Conservation (phyloP, 2,329 filamentous ascomycete species). For the Amauroascus niger region DNA sequence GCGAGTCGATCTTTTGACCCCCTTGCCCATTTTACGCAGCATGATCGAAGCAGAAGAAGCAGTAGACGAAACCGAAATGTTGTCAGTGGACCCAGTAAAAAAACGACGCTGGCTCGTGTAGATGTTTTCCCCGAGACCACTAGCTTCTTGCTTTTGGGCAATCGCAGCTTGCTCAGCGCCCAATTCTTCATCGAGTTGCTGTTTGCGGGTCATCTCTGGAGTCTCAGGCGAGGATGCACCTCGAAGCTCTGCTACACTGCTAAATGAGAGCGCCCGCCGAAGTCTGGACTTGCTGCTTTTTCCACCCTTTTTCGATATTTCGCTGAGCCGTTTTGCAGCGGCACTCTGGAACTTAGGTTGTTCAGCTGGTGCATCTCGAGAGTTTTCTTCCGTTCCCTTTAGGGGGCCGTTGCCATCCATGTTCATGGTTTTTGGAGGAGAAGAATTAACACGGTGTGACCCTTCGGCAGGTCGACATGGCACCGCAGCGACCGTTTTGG, state of each 20-base stretch:
- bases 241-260: slow-evolving; percentile 82
- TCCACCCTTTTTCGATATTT: slow-evolving; percentile 76
- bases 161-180: slow-evolving; percentile 88
- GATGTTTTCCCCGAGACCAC: slow-evolving; percentile 83
- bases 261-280: slow-evolving; percentile 89
- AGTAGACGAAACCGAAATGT: slow-evolving; percentile 51
- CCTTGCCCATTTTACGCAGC: slow-evolving; percentile 93
- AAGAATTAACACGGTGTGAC: slow-evolving; percentile 56
- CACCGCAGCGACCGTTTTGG: background rate
- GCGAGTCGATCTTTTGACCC: slow-evolving; percentile 88
- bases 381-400: slow-evolving; percentile 33
- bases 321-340: slow-evolving; percentile 73
- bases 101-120: slow-evolving; percentile 77
- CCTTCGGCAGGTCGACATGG: slow-evolving; percentile 47
- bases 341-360: slow-evolving; percentile 44
- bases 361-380: slow-evolving; percentile 25
- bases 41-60: slow-evolving; percentile 43
- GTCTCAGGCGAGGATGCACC: slow-evolving; percentile 59
- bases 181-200: slow-evolving; percentile 55
- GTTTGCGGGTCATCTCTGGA: slow-evolving; percentile 54
- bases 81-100: slow-evolving; percentile 87
- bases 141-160: slow-evolving; percentile 82
- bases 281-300: slow-evolving; percentile 77
- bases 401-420: slow-evolving; percentile 47
- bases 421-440: slow-evolving; percentile 60